Percentiles rank a stretch among this genome's conserved stretches.
phyloP scores from a whole-genome alignment of 23 red algal genomes.

The Cyanidioschyzon merolae region DNA sequence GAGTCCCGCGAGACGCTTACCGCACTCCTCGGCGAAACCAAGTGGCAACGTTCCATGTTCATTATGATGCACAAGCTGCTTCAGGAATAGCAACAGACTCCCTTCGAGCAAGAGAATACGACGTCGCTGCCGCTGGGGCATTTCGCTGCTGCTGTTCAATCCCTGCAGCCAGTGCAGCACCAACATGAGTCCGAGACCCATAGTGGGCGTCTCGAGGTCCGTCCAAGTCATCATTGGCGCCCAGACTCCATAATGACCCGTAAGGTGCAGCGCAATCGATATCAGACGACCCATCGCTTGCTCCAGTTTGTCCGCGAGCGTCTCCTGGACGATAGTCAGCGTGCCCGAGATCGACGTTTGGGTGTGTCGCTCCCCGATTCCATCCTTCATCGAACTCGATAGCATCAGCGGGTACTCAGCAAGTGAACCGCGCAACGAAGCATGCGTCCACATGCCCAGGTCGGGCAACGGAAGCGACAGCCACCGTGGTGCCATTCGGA shows the following conservation, averaged over 20 bases:
- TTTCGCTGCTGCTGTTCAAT: neutral
- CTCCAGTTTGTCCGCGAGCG: neutral
- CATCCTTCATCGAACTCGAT: neutral
- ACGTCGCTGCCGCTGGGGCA: neutral
- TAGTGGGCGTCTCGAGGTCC: neutral
- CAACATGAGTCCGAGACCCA: neutral
- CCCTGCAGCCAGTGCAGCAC: neutral
- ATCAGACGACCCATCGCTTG: neutral
- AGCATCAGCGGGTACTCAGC: neutral
- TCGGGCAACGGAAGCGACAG: neutral
- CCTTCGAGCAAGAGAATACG: neutral
- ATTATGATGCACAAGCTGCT: neutral
- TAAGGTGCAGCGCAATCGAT: neutral
- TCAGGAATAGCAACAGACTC: neutral
- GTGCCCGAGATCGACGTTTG: neutral
- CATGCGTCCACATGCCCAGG: neutral
- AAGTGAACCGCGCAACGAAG: too few species aligned
- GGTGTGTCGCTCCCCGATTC: neutral
- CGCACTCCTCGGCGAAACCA: neutral
- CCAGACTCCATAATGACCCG: neutral
- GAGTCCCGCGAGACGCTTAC: neutral
- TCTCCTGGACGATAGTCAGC: neutral
- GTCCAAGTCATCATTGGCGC: neutral
- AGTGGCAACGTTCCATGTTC: neutral
- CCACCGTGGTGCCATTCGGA: neutral